phyloP scores from a whole-genome alignment of 805 yeast species.

The Sugiyamaella boreocaroliniensis region DNA sequence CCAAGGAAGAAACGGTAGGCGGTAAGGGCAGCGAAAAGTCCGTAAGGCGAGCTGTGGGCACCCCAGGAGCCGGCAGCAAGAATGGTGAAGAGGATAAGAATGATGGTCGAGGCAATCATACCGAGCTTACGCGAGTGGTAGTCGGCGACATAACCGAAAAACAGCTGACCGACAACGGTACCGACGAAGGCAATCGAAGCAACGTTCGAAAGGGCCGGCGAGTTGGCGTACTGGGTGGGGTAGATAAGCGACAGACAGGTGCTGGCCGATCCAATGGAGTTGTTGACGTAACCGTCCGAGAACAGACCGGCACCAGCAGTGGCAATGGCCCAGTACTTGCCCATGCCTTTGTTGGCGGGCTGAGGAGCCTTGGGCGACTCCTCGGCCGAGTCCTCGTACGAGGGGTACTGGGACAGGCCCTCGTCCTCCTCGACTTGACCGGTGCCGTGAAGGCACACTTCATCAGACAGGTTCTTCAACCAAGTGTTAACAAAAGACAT shows the following conservation, averaged over 20 bases:
- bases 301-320: slow-evolving; percentile 90
- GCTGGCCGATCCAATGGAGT: slow-evolving; percentile 70
- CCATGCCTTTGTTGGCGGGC: slow-evolving; percentile 5
- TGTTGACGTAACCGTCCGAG: slow-evolving; percentile 89
- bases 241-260: slow-evolving; percentile 64
- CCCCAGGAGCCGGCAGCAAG: slow-evolving; percentile 89
- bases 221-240: slow-evolving; percentile 52
- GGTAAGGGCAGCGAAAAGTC: slow-evolving; percentile 77
- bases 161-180: slow-evolving; percentile 77
- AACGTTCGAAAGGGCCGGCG: slow-evolving; percentile 70
- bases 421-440: background rate
- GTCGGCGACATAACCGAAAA: slow-evolving; percentile 78
- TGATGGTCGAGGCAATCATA: slow-evolving; percentile 69
- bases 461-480: slow-evolving; percentile 7
- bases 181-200: slow-evolving; percentile 89
- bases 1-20: slow-evolving; percentile 84
- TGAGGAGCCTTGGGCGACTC: background rate
- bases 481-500: slow-evolving; percentile 8
- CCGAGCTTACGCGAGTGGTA: slow-evolving; percentile 73
- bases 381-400: background rate
- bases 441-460: slow-evolving; percentile 8
- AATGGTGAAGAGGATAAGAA: slow-evolving; percentile 71
- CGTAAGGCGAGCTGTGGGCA: slow-evolving; percentile 55
- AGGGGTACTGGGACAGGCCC: background rate
- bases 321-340: slow-evolving; percentile 58